These are phyloP conservation scores for Symbiodinium pilosum DNA, from an alignment of 73 alveolate species.

Conservation along the genomic window DNA sequence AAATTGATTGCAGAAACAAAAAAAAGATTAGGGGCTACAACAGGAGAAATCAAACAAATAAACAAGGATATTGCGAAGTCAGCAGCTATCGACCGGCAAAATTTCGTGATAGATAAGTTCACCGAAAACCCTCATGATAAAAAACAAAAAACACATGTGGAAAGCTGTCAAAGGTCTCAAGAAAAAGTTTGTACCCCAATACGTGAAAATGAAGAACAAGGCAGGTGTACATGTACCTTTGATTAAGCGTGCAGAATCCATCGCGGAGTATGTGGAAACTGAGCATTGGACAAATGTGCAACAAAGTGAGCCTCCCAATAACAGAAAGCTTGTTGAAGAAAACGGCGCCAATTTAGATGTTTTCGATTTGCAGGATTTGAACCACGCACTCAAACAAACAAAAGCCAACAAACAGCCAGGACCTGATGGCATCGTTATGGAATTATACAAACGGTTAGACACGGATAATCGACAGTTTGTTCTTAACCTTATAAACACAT, in stretches of 20 bases:
- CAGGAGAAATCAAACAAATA: background rate
- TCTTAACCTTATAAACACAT: background rate
- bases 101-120: background rate
- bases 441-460: background rate
- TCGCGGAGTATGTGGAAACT: background rate
- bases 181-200: background rate
- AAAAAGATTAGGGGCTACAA: background rate
- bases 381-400: no score
- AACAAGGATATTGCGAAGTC: no score
- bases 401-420: background rate
- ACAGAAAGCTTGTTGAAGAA: background rate
- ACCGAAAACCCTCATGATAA: background rate
- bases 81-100: background rate
- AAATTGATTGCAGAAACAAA: background rate
- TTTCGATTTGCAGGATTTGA: background rate
- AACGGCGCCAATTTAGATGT: background rate
- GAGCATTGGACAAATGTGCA: constrained; percentile 38
- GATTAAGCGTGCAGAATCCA: background rate
- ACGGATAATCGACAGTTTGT: background rate
- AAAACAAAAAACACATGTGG: background rate
- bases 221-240: background rate
- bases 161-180: constrained; percentile 2
- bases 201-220: background rate
- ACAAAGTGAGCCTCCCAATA: background rate
- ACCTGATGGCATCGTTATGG: background rate